A percentile compares a stretch with the other conserved stretches of the same genome.
These are phyloP conservation scores for Lithospermum erythrorhizon DNA, from an alignment of 257 asterid species.

Conservation along the genomic window DNA sequence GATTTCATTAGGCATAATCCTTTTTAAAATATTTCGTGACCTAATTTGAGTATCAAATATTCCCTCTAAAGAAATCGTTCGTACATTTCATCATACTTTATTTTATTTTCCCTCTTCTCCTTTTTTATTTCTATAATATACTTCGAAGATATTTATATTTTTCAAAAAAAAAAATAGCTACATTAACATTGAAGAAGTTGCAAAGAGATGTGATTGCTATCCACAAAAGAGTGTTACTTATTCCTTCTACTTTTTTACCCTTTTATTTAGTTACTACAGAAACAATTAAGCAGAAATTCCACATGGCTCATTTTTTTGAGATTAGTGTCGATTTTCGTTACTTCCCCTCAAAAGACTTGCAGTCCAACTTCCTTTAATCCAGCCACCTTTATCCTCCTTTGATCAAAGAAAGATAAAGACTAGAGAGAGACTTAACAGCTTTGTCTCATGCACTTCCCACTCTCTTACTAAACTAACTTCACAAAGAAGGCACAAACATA, in stretches of 20 bases:
- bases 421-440: conserved; percentile 69
- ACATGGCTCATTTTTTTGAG: neutral
- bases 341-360: conserved; percentile 35
- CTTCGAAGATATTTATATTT: too few relatives aligned
- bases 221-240: neutral
- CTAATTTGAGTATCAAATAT: neutral
- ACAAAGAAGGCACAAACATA: conserved; percentile 82
- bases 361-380: conserved; percentile 51
- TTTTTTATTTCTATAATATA: too few relatives aligned
- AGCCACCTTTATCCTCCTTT: conserved; percentile 41
- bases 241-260: neutral
- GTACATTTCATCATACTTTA: too few relatives aligned
- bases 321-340: conserved; percentile 6
- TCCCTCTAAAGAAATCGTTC: neutral
- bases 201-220: neutral
- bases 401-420: conserved; percentile 21
- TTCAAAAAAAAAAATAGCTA: too few relatives aligned
- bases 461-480: conserved; percentile 57
- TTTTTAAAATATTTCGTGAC: too few relatives aligned
- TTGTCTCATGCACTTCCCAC: conserved; percentile 90
- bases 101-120: neutral
- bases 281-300: neutral
- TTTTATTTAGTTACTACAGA: neutral
- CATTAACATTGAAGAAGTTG: too few relatives aligned
- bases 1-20: neutral